Base-by-base conservation (phyloP, 169 alveolate genomes). In the Babesia gibsoni region DNA sequence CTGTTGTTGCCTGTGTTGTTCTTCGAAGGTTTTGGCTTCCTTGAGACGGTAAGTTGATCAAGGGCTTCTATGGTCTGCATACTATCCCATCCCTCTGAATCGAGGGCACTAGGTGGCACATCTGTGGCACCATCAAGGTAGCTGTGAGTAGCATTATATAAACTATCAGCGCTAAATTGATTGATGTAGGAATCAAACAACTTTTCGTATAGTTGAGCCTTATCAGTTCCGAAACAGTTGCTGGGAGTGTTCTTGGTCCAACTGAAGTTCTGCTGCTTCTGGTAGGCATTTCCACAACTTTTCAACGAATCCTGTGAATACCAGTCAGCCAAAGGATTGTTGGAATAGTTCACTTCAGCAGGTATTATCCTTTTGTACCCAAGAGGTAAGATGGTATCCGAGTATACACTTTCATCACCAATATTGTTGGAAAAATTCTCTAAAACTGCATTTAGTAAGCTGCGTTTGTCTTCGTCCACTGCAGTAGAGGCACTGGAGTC, bases 141-240 rank as follows among this genome's bases (percentile, higher is more conserved):
- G 46, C 16, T 39, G 20, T 10, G 20, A 12, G 10, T 39, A 39
- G 20, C 46, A 39, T 16, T 39, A 12, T 12, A 39, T 7, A 45
- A 61, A 12, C 37, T 14, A 18, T 29, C 72, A 6, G 59, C 50
- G 58, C 46, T 61, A 48, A 61, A 61, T 23, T 30, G 52, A 1
- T 8, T 22, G 56, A 61, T 61, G 72, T 61, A 61, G 33, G 72
- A 61, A 48, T 61, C 72, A 32, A 61, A 61, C 43, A 61, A 33
- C 9, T 48, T 25, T 27, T 61, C 72, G 36, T 61, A 61, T 22
- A 61, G 35, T 20, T 61, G 72, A 9, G 72, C 72, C 48, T 61
- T 42, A 12, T 46, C 72, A 37, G 56, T 10, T 16, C 72, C 72
- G 72, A 61, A 37, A 33, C 72, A 61, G 10, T 10, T 39, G 58